Conservation (phyloP, 2,329 filamentous ascomycete genomes). For the Triangularia setosa region DNA sequence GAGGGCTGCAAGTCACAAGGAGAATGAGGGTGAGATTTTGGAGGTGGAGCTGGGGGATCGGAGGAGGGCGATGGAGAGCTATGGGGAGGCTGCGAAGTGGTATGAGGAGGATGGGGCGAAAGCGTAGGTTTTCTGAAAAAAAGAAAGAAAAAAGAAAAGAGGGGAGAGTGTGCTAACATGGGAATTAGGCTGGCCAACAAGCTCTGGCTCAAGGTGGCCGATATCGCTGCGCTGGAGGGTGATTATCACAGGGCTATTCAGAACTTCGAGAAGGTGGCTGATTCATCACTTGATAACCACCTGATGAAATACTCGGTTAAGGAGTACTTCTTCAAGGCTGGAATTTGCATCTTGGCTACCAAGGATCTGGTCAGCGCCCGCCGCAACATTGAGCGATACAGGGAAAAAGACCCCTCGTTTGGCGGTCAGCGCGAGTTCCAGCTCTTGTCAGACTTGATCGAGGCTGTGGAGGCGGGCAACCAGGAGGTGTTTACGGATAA, state of each 20-base stretch:
- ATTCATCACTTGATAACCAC: conserved; percentile 77
- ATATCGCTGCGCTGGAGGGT: conserved; percentile 73
- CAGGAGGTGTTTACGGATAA: conserved; percentile 82
- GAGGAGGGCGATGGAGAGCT: conserved; percentile 74
- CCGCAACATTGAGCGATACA: conserved; percentile 77
- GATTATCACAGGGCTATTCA: conserved; percentile 83
- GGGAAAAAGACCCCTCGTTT: conserved; percentile 75
- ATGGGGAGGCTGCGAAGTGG: conserved; percentile 83
- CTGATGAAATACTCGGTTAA: conserved; percentile 93
- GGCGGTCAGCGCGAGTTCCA: conserved; percentile 73
- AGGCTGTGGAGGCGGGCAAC: conserved; percentile 72
- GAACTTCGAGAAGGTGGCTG: conserved; percentile 79
- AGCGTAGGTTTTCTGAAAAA: conserved; percentile 54
- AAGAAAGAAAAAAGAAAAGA: conserved; percentile 9
- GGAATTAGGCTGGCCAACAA: conserved; percentile 76
- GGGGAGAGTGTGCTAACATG: not conserved
- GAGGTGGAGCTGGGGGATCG: conserved; percentile 77
- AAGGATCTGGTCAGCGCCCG: conserved; percentile 73
- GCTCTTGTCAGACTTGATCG: conserved; percentile 71
- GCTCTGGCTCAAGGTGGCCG: conserved; percentile 86
- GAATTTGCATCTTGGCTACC: conserved; percentile 77
- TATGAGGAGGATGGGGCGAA: conserved; percentile 83
- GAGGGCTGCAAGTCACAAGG: conserved; percentile 84
- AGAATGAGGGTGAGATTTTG: conserved; percentile 80
- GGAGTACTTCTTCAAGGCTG: conserved; percentile 91